Evolutionary conservation across 2,329 filamentous ascomycete species (phyloP), one percentile per base, ranked within the genome.

Genomic region (Paramyrothecium sp.): DNA sequence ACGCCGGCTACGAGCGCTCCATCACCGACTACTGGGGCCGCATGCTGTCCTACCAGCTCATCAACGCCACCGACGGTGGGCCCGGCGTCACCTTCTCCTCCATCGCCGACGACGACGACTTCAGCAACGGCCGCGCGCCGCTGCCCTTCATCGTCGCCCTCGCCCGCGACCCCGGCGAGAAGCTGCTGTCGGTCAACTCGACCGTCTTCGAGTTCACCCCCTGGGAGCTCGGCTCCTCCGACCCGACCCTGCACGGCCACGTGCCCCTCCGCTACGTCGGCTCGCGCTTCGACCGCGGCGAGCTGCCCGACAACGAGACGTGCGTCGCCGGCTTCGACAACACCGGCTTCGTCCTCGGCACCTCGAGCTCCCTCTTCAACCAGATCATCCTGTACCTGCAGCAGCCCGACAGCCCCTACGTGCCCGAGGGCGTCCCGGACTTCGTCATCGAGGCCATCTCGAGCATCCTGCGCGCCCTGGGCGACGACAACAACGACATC

Each of bases 21-120:
- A 81, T 97, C 57, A 97, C 93, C 0, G 93, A 97, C 75, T 92
- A 92, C 72, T 96, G 92, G 89, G 91, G 90, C 26, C 89, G 92
- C 57, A 90, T 90, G 51, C 81, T 97, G n/a, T 88, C 88, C 1
- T 96, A 89, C 73, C 92, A 97, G 75, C 82, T 97, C 51, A 83
- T 97, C 69, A 90, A 94, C 68, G 89, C 85, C 7, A 81, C 81
- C 1, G 75, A 90, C 59, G 93, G 92, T 44, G 92, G 91, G 0
- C 85, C 89, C 16, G 80, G 78, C 16, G 92, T 89, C 67, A 97
- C 92, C 3, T 96, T 88, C 77, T 96, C 91, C 3, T 95, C 91
- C 3, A 78, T 79, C 64, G 76, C 71, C 74, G 64, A 77, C 48
- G 70, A 81, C 54, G 69, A 72, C 50, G 65, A 70, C 58, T 81